Conservation (phyloP, 1,284 basidiomycete genomes). For the Trichosporon faecale region DNA sequence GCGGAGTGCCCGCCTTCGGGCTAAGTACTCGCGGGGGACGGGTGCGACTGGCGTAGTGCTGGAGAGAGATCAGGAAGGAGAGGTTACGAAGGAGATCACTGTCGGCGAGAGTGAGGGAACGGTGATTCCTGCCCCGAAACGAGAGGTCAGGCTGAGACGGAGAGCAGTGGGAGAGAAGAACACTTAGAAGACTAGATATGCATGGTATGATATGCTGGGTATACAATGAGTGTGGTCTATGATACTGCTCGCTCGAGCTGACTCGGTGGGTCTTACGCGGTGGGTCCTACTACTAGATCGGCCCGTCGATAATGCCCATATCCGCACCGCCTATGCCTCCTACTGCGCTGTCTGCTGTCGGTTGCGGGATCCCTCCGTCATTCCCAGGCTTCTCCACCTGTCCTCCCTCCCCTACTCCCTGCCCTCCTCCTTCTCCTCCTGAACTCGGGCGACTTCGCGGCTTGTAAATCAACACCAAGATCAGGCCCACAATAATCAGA, state of each 20-base stretch:
- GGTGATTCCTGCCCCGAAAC: background rate
- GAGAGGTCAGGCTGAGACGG: background rate
- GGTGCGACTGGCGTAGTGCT: slow-evolving; percentile 4
- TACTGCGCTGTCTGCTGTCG: background rate
- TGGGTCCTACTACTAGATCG: too few relatives aligned
- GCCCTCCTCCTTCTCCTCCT: background rate
- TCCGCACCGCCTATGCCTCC: slow-evolving; percentile 10
- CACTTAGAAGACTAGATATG: background rate
- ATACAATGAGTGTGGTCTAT: background rate
- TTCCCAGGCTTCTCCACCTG: background rate
- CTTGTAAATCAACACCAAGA: slow-evolving; percentile 53
- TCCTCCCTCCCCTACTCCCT: background rate
- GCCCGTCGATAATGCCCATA: slow-evolving; percentile 5
- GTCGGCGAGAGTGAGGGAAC: background rate
- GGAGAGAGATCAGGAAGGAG: slow-evolving; percentile 4
- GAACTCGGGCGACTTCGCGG: slow-evolving; percentile 29
- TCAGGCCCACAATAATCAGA: slow-evolving; percentile 80
- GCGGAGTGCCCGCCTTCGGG: slow-evolving; percentile 23
- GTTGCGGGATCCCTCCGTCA: background rate
- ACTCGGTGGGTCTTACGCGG: too few relatives aligned
- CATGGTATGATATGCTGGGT: slow-evolving; percentile 7
- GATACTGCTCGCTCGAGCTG: too few relatives aligned
- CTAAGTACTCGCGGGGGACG: slow-evolving; percentile 18
- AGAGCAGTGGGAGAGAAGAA: background rate
- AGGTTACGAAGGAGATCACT: background rate